Evolutionary conservation across 2,329 filamentous ascomycete species (phyloP), one percentile per base, ranked within the genome.

Genomic region (Aspergillus intermedius): DNA sequence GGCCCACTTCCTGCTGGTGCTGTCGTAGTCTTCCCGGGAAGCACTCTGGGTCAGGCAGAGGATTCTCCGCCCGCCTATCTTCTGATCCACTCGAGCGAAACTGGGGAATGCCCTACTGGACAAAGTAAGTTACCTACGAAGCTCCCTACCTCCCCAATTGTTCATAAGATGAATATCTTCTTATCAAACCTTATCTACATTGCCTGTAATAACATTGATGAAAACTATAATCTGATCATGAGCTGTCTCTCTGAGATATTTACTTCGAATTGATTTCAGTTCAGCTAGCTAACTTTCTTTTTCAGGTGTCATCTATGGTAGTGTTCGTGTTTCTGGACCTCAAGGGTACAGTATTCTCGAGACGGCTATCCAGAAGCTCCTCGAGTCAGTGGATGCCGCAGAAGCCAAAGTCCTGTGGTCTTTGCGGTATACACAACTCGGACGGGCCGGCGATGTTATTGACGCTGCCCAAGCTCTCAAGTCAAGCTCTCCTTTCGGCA

Each of bases 141-240:
- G 15, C 34, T 12, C 51, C 52, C 49, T 35, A 45, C 47, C 21
- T 42, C 42, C 39, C 13, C 6, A 46, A 45, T 59, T 61, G 61
- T 66, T 77, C 79, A 77, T 65, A 86, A 90, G 91, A 96, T 97
- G 91, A 95, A 78, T 59, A 71, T 72, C 73, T 80, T 94, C 10
- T 21, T 5, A 40, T 19, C 37, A 40, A 93, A 88, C 91, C 91
- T 97, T 97, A 97, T 96, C 91, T 96, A 97, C 91, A 96, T 97
- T 97, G 90, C 87, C 91, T 91, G 91, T 68, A 95, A 86, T 74
- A 75, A 70, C 79, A 79, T 86, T 95, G 91, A 94, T 83, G 90
- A 93, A 79, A 79, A 77, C 53, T 77, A 77, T 90, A 88, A 84
- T 75, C 89, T 95, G 89, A 94, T 82, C 62, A 73, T 75, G 72